These are phyloP conservation scores for Cyclotella kingstonii DNA, from an alignment of 108 stramenopile genomes.

Conservation along the genomic window DNA sequence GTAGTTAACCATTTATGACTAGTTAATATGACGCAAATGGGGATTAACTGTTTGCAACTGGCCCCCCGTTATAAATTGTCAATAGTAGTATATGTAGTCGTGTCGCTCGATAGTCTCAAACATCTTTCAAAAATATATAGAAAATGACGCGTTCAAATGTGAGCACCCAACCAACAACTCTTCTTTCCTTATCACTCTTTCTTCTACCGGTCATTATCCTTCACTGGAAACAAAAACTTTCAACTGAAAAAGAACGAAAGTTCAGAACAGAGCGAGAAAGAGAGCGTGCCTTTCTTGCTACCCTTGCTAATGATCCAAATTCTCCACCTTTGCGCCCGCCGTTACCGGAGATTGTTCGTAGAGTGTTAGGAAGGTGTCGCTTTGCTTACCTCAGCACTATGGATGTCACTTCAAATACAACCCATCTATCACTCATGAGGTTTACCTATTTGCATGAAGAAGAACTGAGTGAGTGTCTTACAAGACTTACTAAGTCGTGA, in stretches of 20 bases:
- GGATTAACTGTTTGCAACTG: too few species aligned
- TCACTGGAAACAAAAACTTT: slow-evolving; percentile 15
- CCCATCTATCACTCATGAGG: slow-evolving; percentile 62
- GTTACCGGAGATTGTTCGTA: slow-evolving; percentile 47
- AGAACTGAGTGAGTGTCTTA: slow-evolving; percentile 18
- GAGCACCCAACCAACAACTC: not conserved
- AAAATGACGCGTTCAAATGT: too few species aligned
- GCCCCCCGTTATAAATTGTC: too few species aligned
- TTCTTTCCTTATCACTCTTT: slow-evolving; percentile 19
- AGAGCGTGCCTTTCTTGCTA: slow-evolving; percentile 37
- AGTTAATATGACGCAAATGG: too few species aligned
- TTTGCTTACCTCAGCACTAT: slow-evolving; percentile 64
- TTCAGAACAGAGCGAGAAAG: slow-evolving; percentile 26
- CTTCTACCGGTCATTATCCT: slow-evolving; percentile 29
- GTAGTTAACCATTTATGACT: too few species aligned
- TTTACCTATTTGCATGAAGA: slow-evolving; percentile 58
- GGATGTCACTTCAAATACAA: slow-evolving; percentile 21
- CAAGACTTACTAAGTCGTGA: not conserved
- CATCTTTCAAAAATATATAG: too few species aligned
- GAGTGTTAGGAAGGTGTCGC: slow-evolving; percentile 44
- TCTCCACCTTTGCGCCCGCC: slow-evolving; percentile 48
- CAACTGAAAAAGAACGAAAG: slow-evolving; percentile 9
- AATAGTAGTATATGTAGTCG: too few species aligned
- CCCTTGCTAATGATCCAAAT: slow-evolving; percentile 11
- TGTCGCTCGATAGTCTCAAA: too few species aligned